Base-by-base conservation (phyloP, 2,329 filamentous ascomycete species). In the Diaporthe citriasiana region DNA sequence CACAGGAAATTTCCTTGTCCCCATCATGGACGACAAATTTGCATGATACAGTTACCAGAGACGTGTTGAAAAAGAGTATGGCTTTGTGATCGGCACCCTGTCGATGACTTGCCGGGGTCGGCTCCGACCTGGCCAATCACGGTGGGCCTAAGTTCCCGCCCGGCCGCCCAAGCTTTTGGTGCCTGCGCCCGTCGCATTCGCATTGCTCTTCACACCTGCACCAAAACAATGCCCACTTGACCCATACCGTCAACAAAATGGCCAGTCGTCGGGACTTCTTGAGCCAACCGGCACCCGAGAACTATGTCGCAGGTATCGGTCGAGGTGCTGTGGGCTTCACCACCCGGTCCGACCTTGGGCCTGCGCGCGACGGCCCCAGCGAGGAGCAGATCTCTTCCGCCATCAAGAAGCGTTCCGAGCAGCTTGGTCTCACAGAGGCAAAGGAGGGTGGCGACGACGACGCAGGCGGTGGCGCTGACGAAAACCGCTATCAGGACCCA, bases 341-440 rank as follows among this genome's bases (percentile, higher is more conserved):
- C 22, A 99, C 97, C 53, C 92, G 97, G 80, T 98, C 96, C 73
- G 97, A 99, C 89, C 88, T 99, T 73, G 97, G 97, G 73, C 97
- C 97, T 68, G 96, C 96, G 74, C 91, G 96, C 79, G 96, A 98
- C 86, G 97, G 97, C 22, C 97, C 97, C 65, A 98, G 94, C 75
- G 96, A 98, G 80, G 97, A 99, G 82, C 96, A 98, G 85, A 98
- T 99, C 85, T 98, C 98, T 83, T 97, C 98, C 83, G 95, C 95
- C 76, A 93, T 99, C 78, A 95, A 95, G 65, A 98, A 98, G 84
- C 93, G 97, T 79, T 96, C 97, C 10, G 94, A 94, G 73, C 91
- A 94, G 80, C 90, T 98, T 74, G 96, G 95, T 8, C 82, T 90
- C 25, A 81, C 79, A 45, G 80, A 81, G 45, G 75, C 77, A n/a